phyloP scores from a whole-genome alignment of 1,284 basidiomycete genomes.

The Phlebopus sp. region DNA sequence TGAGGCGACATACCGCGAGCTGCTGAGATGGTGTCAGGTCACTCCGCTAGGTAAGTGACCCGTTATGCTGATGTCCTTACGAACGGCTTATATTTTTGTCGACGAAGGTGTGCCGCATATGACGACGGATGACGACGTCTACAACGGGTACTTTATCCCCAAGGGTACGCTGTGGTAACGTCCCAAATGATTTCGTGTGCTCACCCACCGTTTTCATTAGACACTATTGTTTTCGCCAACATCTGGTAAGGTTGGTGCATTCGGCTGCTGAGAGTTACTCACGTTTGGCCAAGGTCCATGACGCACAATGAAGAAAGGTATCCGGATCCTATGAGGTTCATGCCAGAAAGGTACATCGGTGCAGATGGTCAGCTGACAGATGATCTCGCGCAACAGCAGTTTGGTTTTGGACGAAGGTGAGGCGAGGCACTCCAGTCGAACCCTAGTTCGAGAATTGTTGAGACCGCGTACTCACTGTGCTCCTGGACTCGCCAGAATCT shows the following conservation, averaged over 20 bases:
- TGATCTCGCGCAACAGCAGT: slow-evolving; percentile 38
- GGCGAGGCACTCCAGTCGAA: background rate
- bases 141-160: slow-evolving; percentile 33
- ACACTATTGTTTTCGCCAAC: slow-evolving; percentile 26
- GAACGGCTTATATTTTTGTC: no score
- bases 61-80: background rate
- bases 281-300: slow-evolving; percentile 22
- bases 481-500: slow-evolving; percentile 31
- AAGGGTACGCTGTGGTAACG: slow-evolving; percentile 11
- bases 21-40: slow-evolving; percentile 42
- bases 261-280: background rate
- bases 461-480: no score
- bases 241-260: slow-evolving; percentile 28
- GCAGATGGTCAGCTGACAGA: slow-evolving; percentile 19
- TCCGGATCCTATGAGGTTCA: slow-evolving; percentile 31
- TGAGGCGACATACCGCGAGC: slow-evolving; percentile 26
- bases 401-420: slow-evolving; percentile 42
- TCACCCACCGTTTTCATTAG: background rate
- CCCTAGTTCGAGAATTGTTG: no score
- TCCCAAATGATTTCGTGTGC: no score
- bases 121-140: slow-evolving; percentile 30
- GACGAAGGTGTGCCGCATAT: slow-evolving; percentile 34
- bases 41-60: slow-evolving; percentile 37
- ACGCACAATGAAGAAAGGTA: slow-evolving; percentile 25
- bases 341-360: slow-evolving; percentile 32